phyloP scores from a whole-genome alignment of 164 flowering plant species.

The Aristolochia contorta region DNA sequence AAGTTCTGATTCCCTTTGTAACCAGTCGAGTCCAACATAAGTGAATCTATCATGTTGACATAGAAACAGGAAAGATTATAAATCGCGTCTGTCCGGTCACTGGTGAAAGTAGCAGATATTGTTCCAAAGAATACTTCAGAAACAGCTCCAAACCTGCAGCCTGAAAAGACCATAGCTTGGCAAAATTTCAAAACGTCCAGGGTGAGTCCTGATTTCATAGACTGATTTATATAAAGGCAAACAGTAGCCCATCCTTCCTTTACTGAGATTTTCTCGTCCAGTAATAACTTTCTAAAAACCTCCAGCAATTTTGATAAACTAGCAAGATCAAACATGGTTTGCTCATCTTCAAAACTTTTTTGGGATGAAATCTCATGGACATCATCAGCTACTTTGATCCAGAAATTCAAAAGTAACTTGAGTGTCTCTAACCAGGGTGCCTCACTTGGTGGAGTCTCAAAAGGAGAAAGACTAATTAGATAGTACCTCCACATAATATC shows the following conservation, averaged over 20 bases:
- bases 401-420: conserved; percentile 49
- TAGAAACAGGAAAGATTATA: conserved; percentile 49
- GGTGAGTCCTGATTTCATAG: conserved; percentile 18
- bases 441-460: conserved; percentile 26
- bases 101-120: conserved; percentile 6
- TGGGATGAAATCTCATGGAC: conserved; percentile 32
- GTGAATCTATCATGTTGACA: conserved; percentile 39
- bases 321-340: conserved; percentile 20
- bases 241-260: conserved; percentile 63
- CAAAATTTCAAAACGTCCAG: conserved; percentile 39
- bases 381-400: conserved; percentile 57
- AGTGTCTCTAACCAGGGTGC: conserved; percentile 64
- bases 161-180: conserved; percentile 70
- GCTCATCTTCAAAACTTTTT: conserved; percentile 21
- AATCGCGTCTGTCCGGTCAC: conserved; percentile 9
- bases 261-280: conserved; percentile 45
- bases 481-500: conserved; percentile 49
- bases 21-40: conserved; percentile 38
- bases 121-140: conserved; percentile 42
- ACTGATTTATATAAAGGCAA: conserved; percentile 22
- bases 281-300: conserved; percentile 44
- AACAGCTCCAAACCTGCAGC: conserved; percentile 57
- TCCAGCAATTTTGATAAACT: conserved; percentile 37
- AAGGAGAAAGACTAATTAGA: conserved; percentile 29
- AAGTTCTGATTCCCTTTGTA: conserved; percentile 30